Evolutionary conservation across 768 basidiomycete genomes (phyloP).

Genomic region (Exidia glandulosa): DNA sequence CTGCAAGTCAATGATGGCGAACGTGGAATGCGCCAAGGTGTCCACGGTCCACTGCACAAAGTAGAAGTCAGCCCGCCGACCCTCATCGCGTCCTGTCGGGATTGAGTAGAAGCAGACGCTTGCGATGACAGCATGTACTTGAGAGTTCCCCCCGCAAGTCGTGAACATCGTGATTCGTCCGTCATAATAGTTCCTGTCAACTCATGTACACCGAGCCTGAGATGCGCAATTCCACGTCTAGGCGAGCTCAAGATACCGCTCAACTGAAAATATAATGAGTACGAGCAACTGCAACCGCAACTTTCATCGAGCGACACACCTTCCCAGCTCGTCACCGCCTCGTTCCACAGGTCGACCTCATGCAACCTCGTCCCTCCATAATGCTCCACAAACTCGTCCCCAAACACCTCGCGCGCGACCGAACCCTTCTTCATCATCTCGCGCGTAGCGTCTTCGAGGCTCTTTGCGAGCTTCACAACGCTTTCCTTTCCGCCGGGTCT

Average conservation of each 20-base stretch:
- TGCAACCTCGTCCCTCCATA: slow-evolving; percentile 91
- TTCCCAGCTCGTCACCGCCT: slow-evolving; percentile 92
- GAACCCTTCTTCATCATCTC: slow-evolving; percentile 71
- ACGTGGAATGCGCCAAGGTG: too few species aligned
- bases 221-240: too few species aligned
- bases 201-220: too few species aligned
- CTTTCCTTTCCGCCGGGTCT: slow-evolving; percentile 46
- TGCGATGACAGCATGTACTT: too few species aligned
- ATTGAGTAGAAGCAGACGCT: too few species aligned
- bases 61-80: too few species aligned
- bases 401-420: slow-evolving; percentile 79
- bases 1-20: too few species aligned
- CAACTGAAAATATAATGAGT: slow-evolving; percentile 38
- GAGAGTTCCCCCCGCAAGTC: too few species aligned
- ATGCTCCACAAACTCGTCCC: slow-evolving; percentile 87
- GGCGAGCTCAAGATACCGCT: slow-evolving; percentile 77
- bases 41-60: too few species aligned
- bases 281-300: background rate
- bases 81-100: too few species aligned
- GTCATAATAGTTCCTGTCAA: too few species aligned
- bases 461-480: slow-evolving; percentile 66
- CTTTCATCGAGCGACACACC: slow-evolving; percentile 33
- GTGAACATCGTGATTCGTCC: too few species aligned
- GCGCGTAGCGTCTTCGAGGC: slow-evolving; percentile 67
- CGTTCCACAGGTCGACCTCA: slow-evolving; percentile 77